Evolutionary conservation across 1,284 basidiomycete species (phyloP).

Genomic region (Pseudozyma tsukubaensis): DNA sequence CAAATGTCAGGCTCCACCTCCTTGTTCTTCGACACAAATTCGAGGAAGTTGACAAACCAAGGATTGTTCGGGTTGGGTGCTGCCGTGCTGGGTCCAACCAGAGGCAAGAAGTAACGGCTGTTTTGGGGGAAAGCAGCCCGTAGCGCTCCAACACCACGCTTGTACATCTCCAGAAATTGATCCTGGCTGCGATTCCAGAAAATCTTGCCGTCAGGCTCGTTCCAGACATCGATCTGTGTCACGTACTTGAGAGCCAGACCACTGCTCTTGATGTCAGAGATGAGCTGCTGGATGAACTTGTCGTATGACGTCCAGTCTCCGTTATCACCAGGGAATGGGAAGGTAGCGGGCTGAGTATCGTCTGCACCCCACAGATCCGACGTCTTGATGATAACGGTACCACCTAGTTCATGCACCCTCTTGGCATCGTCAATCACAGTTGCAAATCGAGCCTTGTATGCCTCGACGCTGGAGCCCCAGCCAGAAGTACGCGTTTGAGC

Average conservation of each 20-base stretch:
- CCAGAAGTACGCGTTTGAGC: constrained; percentile 12
- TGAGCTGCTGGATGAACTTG: constrained; percentile 19
- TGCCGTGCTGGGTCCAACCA: constrained; percentile 12
- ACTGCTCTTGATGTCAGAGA: constrained; percentile 16
- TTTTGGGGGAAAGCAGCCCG: constrained; percentile 10
- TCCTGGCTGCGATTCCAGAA: constrained; percentile 12
- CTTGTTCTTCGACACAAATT: constrained; percentile 9
- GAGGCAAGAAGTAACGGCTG: constrained; percentile 2
- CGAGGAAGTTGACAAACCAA: constrained; percentile 13
- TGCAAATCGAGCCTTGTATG: constrained; percentile 7
- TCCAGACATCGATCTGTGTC: constrained; percentile 14
- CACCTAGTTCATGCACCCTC: constrained; percentile 4
- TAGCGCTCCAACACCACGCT: neutral
- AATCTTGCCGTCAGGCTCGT: constrained; percentile 8
- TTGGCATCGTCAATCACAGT: constrained; percentile 8
- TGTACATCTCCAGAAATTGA: constrained; percentile 5
- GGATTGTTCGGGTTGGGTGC: neutral
- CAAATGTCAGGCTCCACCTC: constrained; percentile 10
- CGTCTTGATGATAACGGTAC: constrained; percentile 13
- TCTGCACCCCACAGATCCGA: constrained; percentile 23
- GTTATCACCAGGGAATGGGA: constrained; percentile 19
- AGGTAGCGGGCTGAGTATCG: neutral
- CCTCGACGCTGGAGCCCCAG: neutral
- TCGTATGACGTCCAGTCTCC: constrained; percentile 20
- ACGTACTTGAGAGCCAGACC: constrained; percentile 1